Percentiles rank a stretch among this genome's conserved stretches.
Conservation (phyloP, 176 grass and related monocot species). For the Carex littledalei region DNA sequence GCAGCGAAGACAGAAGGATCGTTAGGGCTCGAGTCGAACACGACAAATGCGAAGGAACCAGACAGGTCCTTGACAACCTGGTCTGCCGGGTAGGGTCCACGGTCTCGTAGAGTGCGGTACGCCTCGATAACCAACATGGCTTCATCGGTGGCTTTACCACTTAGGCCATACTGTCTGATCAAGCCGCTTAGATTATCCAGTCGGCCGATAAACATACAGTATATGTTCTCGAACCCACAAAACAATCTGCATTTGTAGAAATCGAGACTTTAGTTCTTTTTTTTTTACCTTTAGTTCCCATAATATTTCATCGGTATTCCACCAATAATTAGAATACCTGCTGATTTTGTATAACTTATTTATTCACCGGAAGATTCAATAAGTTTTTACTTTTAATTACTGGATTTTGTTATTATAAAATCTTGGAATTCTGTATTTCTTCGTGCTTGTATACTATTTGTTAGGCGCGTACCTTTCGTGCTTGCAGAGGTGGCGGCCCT, state of each 20-base stretch:
- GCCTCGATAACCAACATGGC: constrained; percentile 69
- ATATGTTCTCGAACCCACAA: constrained; percentile 74
- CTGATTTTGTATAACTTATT: background rate
- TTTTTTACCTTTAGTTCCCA: background rate
- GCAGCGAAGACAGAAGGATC: constrained; percentile 54
- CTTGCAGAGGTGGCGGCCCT: background rate
- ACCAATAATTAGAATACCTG: background rate
- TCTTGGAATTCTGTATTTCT: background rate
- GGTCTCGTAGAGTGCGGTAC: constrained; percentile 88
- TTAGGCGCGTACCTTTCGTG: constrained; percentile 38
- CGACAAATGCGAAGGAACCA: constrained; percentile 77
- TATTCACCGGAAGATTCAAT: too few relatives aligned
- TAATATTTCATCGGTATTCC: background rate
- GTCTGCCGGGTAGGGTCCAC: constrained; percentile 88
- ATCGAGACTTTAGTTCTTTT: background rate
- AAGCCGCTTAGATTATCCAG: constrained; percentile 69
- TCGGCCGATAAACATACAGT: constrained; percentile 64
- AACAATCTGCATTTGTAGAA: constrained; percentile 40
- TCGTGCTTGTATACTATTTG: background rate
- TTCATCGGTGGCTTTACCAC: constrained; percentile 54
- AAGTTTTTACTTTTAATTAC: background rate
- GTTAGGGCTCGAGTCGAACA: constrained; percentile 65
- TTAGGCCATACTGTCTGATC: constrained; percentile 85
- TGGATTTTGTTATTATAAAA: background rate
- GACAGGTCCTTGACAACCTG: constrained; percentile 89